phyloP scores from a whole-genome alignment of 108 stramenopile genomes.

The Nitzschia sp. region DNA sequence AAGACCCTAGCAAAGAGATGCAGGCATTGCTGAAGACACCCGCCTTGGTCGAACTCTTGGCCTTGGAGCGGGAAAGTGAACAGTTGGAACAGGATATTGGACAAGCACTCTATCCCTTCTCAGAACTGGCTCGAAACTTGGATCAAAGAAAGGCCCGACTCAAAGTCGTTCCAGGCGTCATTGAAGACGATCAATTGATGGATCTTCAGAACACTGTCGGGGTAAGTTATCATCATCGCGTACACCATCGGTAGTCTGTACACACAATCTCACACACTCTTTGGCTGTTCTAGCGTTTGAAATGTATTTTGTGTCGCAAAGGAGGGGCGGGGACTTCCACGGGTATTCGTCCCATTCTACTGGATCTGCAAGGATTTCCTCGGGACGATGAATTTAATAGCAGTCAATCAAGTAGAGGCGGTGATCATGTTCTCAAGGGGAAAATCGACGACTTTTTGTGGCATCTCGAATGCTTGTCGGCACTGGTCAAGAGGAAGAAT shows the following conservation, averaged over 20 bases:
- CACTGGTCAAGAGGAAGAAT: slow-evolving; percentile 12
- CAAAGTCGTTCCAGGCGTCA: slow-evolving; percentile 53
- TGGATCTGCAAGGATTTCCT: slow-evolving; percentile 80
- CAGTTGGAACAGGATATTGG: slow-evolving; percentile 74
- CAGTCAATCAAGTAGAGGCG: neutral
- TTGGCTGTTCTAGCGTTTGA: slow-evolving; percentile 74
- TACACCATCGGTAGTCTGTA: neutral
- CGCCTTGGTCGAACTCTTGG: slow-evolving; percentile 66
- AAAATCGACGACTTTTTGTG: slow-evolving; percentile 23
- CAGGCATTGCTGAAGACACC: slow-evolving; percentile 59
- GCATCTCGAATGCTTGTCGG: slow-evolving; percentile 14
- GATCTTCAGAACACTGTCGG: slow-evolving; percentile 64
- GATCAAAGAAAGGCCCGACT: slow-evolving; percentile 57
- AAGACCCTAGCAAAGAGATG: slow-evolving; percentile 21
- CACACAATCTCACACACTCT: too few relatives aligned
- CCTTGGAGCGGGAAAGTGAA: slow-evolving; percentile 71
- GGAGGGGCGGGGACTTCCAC: slow-evolving; percentile 65
- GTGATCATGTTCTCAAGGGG: slow-evolving; percentile 6
- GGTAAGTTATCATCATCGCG: too few relatives aligned
- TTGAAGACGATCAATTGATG: slow-evolving; percentile 40
- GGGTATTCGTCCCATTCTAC: slow-evolving; percentile 82
- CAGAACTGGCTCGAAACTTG: slow-evolving; percentile 71
- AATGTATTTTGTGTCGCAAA: slow-evolving; percentile 66
- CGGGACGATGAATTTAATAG: slow-evolving; percentile 50
- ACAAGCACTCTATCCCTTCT: slow-evolving; percentile 62